Conservation (phyloP, 441 rosid genomes). For the Croton laevigatus region DNA sequence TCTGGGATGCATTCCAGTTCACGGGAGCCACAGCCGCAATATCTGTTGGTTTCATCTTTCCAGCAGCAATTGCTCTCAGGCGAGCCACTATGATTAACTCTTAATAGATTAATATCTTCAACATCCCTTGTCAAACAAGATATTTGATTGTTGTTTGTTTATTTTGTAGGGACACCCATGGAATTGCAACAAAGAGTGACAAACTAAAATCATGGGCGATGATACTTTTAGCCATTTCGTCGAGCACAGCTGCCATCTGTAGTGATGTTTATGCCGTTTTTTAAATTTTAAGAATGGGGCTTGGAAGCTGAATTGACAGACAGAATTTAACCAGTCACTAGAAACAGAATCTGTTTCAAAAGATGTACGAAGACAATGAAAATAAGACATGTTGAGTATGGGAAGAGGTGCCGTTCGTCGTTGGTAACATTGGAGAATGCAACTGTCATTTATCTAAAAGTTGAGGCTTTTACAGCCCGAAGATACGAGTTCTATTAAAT, state of each 20-base stretch:
- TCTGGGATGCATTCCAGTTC: constrained; percentile 79
- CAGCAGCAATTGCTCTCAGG: constrained; percentile 58
- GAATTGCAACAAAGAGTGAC: constrained; percentile 55
- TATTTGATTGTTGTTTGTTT: not conserved
- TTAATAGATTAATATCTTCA: not conserved
- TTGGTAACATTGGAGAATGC: not conserved
- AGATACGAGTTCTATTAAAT: too few species aligned
- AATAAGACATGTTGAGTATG: not conserved
- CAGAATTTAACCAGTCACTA: not conserved
- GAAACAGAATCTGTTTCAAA: not conserved
- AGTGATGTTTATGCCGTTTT: constrained; percentile 48
- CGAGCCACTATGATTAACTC: constrained; percentile 22
- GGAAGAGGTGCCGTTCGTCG: not conserved
- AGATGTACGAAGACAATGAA: not conserved
- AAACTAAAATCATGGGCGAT: constrained; percentile 47
- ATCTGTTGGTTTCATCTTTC: constrained; percentile 61
- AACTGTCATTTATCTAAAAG: not conserved
- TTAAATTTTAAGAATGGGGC: constrained; percentile 21
- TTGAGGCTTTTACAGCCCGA: too few species aligned
- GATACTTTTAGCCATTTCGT: constrained; percentile 48
- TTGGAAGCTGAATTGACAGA: constrained; percentile 22
- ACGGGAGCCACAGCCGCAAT: constrained; percentile 62
- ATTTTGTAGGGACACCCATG: constrained; percentile 45
- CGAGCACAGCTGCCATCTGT: constrained; percentile 53
- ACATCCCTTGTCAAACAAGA: not conserved